Evolutionary conservation across 2,329 filamentous ascomycete species (phyloP).

Genomic region (Penicillium sp.): DNA sequence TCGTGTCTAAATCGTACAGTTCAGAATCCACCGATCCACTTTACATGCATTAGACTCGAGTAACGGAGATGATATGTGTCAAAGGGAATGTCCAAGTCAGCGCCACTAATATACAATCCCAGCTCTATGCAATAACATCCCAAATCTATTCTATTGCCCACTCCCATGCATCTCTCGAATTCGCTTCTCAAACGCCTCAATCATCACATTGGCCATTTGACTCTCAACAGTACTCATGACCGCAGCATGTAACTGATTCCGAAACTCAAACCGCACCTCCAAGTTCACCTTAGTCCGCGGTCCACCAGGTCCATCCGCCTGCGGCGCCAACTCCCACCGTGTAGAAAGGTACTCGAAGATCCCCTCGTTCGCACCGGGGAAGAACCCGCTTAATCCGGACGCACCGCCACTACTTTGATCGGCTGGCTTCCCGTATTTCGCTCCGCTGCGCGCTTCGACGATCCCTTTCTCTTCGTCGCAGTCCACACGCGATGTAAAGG

Average conservation of each 20-base stretch:
- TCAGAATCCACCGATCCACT: too few species aligned
- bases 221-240: slow-evolving; percentile 76
- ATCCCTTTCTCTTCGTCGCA: slow-evolving; percentile 62
- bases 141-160: slow-evolving; percentile 5
- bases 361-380: slow-evolving; percentile 44
- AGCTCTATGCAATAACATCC: neutral
- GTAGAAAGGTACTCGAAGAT: slow-evolving; percentile 44
- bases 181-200: slow-evolving; percentile 83
- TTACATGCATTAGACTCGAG: too few species aligned
- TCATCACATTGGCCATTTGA: slow-evolving; percentile 80
- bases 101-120: slow-evolving; percentile 12
- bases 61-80: slow-evolving; percentile 3
- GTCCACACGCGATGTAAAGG: slow-evolving; percentile 71
- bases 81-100: neutral
- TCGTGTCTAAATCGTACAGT: slow-evolving; percentile 18
- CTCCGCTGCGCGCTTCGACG: slow-evolving; percentile 63
- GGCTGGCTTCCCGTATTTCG: slow-evolving; percentile 44
- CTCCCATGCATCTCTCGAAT: slow-evolving; percentile 54
- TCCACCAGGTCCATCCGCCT: slow-evolving; percentile 24
- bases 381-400: slow-evolving; percentile 17
- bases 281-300: slow-evolving; percentile 67
- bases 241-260: slow-evolving; percentile 79
- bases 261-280: slow-evolving; percentile 73
- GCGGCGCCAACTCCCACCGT: slow-evolving; percentile 40
- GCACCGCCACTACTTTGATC: slow-evolving; percentile 49